These are phyloP conservation scores for Dactylis glomerata DNA, from an alignment of 176 grass and related monocot species.

Conservation along the genomic window DNA sequence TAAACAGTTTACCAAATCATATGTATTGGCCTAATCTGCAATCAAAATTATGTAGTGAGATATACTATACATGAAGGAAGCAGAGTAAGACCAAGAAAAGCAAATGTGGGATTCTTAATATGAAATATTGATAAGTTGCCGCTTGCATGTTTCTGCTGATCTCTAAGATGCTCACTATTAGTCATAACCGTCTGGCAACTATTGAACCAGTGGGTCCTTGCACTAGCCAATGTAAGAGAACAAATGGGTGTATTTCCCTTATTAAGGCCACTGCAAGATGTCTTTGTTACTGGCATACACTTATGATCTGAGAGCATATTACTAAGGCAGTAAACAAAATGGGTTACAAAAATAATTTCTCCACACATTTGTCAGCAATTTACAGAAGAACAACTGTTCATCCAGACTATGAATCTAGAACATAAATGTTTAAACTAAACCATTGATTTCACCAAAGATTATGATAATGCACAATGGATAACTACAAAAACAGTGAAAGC, in stretches of 20 bases:
- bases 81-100: background rate
- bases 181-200: background rate
- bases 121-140: background rate
- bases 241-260: background rate
- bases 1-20: background rate
- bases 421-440: background rate
- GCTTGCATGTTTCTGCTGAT: background rate
- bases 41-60: background rate
- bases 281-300: background rate
- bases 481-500: background rate
- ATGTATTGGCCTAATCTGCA: background rate
- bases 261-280: background rate
- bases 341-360: background rate
- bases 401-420: background rate
- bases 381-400: background rate
- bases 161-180: background rate
- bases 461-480: background rate
- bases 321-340: background rate
- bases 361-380: background rate
- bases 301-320: background rate
- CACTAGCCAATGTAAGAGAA: background rate
- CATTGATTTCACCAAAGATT: background rate
- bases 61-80: background rate
- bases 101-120: background rate
- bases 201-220: background rate